Conservation (phyloP, 169 alveolate genomes). For the Plasmodium falciparum region DNA sequence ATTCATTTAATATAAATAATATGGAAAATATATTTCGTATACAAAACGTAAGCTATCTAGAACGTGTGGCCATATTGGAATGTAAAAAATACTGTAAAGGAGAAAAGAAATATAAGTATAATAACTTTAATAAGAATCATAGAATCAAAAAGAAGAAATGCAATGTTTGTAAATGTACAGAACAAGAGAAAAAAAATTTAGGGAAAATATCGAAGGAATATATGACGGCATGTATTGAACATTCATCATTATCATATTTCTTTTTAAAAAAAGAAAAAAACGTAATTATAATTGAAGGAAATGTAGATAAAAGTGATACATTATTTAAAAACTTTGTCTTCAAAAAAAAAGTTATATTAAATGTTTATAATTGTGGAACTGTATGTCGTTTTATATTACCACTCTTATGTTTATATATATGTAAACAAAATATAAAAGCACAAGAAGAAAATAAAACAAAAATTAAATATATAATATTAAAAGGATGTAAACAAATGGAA, state of each 20-base stretch:
- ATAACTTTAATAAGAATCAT: not conserved
- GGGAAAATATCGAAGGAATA: not conserved
- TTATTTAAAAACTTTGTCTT: conserved; percentile 29
- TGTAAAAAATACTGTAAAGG: not conserved
- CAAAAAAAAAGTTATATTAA: conserved; percentile 1
- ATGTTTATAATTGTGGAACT: conserved; percentile 44
- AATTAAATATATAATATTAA: conserved; percentile 16
- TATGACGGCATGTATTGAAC: not conserved
- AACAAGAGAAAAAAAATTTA: not conserved
- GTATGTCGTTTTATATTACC: conserved; percentile 52
- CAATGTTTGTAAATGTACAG: too few species aligned
- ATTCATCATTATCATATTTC: not conserved
- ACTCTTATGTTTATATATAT: conserved; percentile 40
- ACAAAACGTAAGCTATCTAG: too few species aligned
- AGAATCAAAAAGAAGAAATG: too few species aligned
- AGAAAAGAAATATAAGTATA: not conserved
- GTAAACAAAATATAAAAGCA: conserved; percentile 58
- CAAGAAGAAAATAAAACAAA: conserved; percentile 13
- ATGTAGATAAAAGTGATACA: conserved; percentile 2
- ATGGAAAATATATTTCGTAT: too few species aligned
- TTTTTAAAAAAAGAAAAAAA: not conserved
- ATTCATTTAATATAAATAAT: too few species aligned
- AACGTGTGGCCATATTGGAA: too few species aligned
- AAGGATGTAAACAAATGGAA: conserved; percentile 60
- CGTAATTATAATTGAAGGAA: conserved; percentile 3